Evolutionary conservation across 164 flowering plant species (phyloP).

Genomic region (Stephania yunnanensis): DNA sequence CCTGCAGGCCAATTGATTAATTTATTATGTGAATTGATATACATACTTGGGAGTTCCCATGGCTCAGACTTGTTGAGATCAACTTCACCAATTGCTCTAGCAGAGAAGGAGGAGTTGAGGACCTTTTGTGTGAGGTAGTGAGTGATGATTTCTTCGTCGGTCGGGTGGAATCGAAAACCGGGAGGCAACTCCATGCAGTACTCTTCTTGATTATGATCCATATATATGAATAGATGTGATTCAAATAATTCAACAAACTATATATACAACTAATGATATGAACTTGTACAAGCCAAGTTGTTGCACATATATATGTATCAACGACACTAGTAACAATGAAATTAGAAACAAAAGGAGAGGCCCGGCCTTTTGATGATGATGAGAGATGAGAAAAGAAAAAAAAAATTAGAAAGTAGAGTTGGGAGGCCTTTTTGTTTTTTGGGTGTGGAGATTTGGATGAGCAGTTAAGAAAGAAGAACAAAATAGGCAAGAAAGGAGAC

Average conservation of each 20-base stretch:
- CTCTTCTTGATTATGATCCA: slow-evolving; percentile 9
- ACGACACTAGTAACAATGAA: not conserved
- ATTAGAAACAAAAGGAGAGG: not conserved
- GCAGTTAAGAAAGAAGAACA: slow-evolving; percentile 21
- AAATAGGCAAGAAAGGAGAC: not conserved
- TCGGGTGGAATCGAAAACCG: slow-evolving; percentile 33
- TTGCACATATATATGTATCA: not conserved
- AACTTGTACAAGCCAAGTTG: not conserved
- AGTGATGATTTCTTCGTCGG: slow-evolving; percentile 28
- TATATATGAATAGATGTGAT: not conserved
- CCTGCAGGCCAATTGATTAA: too few relatives aligned
- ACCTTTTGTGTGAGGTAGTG: slow-evolving; percentile 20
- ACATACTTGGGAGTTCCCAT: slow-evolving; percentile 29
- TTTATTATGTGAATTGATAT: not conserved
- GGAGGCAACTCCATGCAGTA: slow-evolving; percentile 23
- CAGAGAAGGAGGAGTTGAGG: slow-evolving; percentile 9
- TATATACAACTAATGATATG: not conserved
- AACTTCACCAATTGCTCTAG: slow-evolving; percentile 23
- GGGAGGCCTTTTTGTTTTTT: not conserved
- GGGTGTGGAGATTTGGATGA: slow-evolving; percentile 9
- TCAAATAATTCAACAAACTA: not conserved
- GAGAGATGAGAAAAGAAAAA: not conserved
- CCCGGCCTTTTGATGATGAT: not conserved
- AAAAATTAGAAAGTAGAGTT: too few relatives aligned
- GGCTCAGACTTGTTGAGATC: slow-evolving; percentile 30